These are phyloP conservation scores for Macrolepiota fuliginosa DNA, from an alignment of 768 basidiomycete genomes.

Conservation along the genomic window DNA sequence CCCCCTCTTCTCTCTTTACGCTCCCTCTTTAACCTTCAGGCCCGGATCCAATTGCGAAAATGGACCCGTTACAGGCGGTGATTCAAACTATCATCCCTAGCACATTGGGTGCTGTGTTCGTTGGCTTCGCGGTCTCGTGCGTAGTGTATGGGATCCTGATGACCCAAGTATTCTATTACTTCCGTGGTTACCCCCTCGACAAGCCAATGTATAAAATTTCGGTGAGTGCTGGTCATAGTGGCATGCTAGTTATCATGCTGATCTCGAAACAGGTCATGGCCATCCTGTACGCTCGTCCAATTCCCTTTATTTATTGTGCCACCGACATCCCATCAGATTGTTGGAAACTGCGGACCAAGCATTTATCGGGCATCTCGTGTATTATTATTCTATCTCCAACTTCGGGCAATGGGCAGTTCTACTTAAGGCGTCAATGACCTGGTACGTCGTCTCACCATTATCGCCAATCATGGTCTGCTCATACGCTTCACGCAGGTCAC, in stretches of 20 bases:
- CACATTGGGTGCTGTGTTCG: conserved; percentile 59
- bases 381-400: conserved; percentile 53
- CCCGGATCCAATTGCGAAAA: background rate
- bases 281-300: conserved; percentile 30
- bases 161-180: conserved; percentile 55
- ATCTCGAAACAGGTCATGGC: conserved; percentile 31
- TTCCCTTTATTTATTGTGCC: background rate
- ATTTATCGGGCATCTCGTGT: conserved; percentile 55
- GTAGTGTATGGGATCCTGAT: conserved; percentile 52
- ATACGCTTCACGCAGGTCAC: conserved; percentile 34
- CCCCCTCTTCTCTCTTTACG: background rate
- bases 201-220: conserved; percentile 45
- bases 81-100: conserved; percentile 27
- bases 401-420: conserved; percentile 36
- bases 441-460: conserved; percentile 32
- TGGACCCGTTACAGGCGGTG: background rate
- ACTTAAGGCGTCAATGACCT: conserved; percentile 35
- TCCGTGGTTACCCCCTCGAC: conserved; percentile 53
- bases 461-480: background rate
- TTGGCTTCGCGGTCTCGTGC: conserved; percentile 56
- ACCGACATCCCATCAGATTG: conserved; percentile 30
- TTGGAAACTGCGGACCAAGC: conserved; percentile 52
- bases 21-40: background rate
- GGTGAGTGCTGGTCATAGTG: conserved; percentile 33
- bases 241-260: background rate